A percentile compares a stretch with the other conserved stretches of the same genome.
Evolutionary conservation across 192 early-diverging fungal genomes (phyloP).

Genomic region (Phycomyces blakesleeanus): DNA sequence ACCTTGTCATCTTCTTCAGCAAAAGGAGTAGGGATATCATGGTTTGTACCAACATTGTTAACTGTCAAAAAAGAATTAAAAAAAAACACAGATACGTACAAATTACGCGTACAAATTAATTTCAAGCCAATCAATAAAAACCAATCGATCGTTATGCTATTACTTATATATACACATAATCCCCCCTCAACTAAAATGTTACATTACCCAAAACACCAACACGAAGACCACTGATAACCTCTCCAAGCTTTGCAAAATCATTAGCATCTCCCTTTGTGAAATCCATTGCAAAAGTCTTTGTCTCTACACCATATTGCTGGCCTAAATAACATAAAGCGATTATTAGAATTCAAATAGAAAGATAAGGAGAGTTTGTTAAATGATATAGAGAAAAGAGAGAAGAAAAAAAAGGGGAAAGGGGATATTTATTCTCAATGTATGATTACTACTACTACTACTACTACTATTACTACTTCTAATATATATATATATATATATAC

Average conservation of each 20-base stretch:
- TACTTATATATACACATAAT: too few relatives aligned
- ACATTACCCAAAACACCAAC: slow-evolving; percentile 55
- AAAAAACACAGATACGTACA: not conserved
- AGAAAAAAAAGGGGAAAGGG: slow-evolving; percentile 17
- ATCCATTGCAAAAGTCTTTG: slow-evolving; percentile 72
- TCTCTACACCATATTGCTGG: slow-evolving; percentile 55
- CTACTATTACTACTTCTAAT: too few relatives aligned
- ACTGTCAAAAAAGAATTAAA: slow-evolving; percentile 49
- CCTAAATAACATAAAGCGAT: not conserved
- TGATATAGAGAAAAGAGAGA: not conserved
- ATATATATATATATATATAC: too few relatives aligned
- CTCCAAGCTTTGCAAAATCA: slow-evolving; percentile 67
- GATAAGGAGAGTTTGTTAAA: not conserved
- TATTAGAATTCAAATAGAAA: not conserved
- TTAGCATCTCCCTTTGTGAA: slow-evolving; percentile 58
- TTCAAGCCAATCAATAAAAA: too few relatives aligned
- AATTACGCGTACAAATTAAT: too few relatives aligned
- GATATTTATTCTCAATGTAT: too few relatives aligned
- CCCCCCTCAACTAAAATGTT: not conserved
- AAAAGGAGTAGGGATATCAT: slow-evolving; percentile 87
- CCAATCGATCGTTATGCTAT: too few relatives aligned
- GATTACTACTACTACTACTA: too few relatives aligned
- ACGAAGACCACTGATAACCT: slow-evolving; percentile 51
- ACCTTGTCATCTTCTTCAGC: slow-evolving; percentile 65
- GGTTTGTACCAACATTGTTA: slow-evolving; percentile 94